phyloP scores from a whole-genome alignment of 2,329 filamentous ascomycete species.

The Colletotrichum nymphaeae region DNA sequence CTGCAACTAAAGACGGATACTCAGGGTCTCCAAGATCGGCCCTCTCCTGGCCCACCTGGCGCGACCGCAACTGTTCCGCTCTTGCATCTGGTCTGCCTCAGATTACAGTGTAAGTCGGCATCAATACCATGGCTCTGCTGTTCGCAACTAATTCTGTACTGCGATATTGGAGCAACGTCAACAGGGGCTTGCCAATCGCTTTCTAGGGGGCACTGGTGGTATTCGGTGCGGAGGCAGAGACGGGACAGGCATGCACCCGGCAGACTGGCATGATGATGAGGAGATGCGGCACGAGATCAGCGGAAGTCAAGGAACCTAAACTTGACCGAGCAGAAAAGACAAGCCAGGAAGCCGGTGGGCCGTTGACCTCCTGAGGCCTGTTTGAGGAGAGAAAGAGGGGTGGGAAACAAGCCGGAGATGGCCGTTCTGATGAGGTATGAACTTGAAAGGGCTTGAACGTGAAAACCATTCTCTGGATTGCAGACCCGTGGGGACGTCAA shows the following conservation, averaged over 20 bases:
- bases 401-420: slow-evolving; percentile 24
- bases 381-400: background rate
- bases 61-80: slow-evolving; percentile 40
- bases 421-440: background rate
- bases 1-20: background rate
- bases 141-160: background rate
- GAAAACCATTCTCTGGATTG: background rate
- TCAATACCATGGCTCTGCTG: slow-evolving; percentile 37
- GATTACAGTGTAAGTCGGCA: background rate
- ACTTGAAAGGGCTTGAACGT: background rate
- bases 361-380: background rate
- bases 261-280: slow-evolving; percentile 28
- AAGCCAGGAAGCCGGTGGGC: background rate
- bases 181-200: background rate
- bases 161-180: background rate
- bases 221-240: slow-evolving; percentile 25
- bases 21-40: background rate
- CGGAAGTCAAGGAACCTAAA: slow-evolving; percentile 20
- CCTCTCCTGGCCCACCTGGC: background rate
- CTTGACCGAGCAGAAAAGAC: background rate
- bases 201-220: slow-evolving; percentile 5
- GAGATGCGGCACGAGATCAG: slow-evolving; percentile 28
- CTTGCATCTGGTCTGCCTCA: slow-evolving; percentile 21
- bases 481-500: background rate
- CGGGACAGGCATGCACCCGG: slow-evolving; percentile 19